Evolutionary conservation across 2,329 filamentous ascomycete genomes (phyloP).

Genomic region (Colletotrichum sp.): DNA sequence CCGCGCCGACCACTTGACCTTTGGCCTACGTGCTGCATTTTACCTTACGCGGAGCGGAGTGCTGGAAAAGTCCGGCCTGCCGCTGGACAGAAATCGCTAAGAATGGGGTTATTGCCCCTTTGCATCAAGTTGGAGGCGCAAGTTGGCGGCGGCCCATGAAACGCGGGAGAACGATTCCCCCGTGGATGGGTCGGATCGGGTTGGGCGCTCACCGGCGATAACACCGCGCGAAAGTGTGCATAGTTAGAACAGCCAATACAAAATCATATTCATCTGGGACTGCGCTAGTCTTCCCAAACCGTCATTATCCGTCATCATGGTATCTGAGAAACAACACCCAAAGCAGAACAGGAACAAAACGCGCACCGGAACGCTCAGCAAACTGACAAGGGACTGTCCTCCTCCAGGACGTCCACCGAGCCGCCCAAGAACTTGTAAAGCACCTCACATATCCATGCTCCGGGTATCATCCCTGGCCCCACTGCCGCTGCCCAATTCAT

Average conservation of each 20-base stretch:
- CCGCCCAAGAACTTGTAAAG: slow-evolving; percentile 17
- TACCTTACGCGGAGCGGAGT: not conserved
- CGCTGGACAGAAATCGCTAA: not conserved
- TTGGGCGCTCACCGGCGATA: not conserved
- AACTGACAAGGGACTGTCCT: not conserved
- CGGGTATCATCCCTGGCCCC: slow-evolving; percentile 60
- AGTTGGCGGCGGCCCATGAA: not conserved
- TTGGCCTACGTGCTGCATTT: not conserved
- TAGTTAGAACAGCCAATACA: not conserved
- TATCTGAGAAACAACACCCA: slow-evolving; percentile 14
- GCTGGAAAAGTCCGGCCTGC: not conserved
- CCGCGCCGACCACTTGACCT: not conserved
- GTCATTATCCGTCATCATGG: slow-evolving; percentile 20
- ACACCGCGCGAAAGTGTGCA: not conserved
- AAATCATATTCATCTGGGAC: not conserved
- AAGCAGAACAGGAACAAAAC: not conserved
- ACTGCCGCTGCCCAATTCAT: slow-evolving; percentile 72
- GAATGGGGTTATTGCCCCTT: not conserved
- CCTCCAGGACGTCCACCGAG: slow-evolving; percentile 9
- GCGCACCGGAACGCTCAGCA: slow-evolving; percentile 5
- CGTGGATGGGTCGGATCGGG: not conserved
- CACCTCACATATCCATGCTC: slow-evolving; percentile 48
- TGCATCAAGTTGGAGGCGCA: not conserved
- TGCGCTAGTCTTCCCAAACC: not conserved
- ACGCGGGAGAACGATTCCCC: not conserved